Base-by-base conservation (phyloP, 176 grass and related monocot species). In the Bromus sterilis region DNA sequence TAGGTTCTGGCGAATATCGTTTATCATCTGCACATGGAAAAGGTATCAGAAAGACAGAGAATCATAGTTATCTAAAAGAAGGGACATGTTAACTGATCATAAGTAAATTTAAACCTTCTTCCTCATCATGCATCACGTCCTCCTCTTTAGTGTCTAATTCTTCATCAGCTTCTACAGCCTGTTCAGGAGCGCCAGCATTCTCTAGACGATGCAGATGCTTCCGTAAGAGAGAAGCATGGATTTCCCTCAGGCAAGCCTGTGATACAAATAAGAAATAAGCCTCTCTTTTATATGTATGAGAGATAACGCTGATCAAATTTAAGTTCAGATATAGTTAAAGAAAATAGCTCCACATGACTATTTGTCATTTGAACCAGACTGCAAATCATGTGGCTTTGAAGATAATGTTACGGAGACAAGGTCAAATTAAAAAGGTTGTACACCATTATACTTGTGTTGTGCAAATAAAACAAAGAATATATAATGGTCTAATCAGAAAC, bases 151-250 rank as follows among this genome's bases (percentile, higher is more conserved):
- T 28, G 21, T 77, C 15, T 26, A 71, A 57, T 80, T 91, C 90
- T 68, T 91, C 75, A 62, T 91, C 76, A 61, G 84, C 78, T 66
- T 79, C 84, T 15, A 78, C 66, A 62, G 74, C 85, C 32, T 77
- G 74, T 74, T 91, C 88, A 76, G 29, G 76, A 78, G 78, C 56
- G 3, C 10, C 85, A 84, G 79, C 66, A 80, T 98, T 85, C 82
- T 95, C 96, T 49, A 95, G 66, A 55, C 33, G 89, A 80, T 93
- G 91, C n/a, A 99, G 80, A 91, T 99, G 89, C 80, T 99, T 99
- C 65, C 91, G 77, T 62, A 99, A 79, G 37, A 95, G 87, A 88
- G 93, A 95, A 77, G 96, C 84, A 86, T 99, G 96, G 56, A 95
- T 95, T 87, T 99, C 96, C 76, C 83, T 93, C 28, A 99, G 78